Conservation (phyloP, 257 asterid genomes). For the Solanum phureja region DNA sequence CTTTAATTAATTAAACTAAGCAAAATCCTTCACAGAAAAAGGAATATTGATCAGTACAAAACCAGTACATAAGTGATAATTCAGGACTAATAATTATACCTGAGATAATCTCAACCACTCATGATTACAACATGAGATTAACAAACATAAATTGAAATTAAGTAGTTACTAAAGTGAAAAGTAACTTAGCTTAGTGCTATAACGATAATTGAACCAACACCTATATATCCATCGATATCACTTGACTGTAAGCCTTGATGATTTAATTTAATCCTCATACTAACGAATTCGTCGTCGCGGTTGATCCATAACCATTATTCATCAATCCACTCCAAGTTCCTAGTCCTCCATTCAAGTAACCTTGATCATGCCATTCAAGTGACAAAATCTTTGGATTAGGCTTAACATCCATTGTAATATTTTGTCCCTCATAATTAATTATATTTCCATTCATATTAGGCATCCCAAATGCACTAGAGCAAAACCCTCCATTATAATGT, state of each 20-base stretch:
- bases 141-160: neutral
- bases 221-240: neutral
- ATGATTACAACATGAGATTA: neutral
- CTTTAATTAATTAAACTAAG: constrained; percentile 3
- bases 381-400: constrained; percentile 55
- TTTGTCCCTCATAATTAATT: neutral
- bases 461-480: constrained; percentile 32
- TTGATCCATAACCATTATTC: constrained; percentile 62
- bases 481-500: constrained; percentile 13
- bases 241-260: neutral
- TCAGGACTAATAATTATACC: neutral
- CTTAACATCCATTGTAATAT: constrained; percentile 23
- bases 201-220: neutral
- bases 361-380: constrained; percentile 71
- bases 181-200: neutral
- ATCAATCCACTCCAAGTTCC: constrained; percentile 87
- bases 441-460: neutral
- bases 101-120: neutral
- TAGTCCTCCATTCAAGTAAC: constrained; percentile 38
- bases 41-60: neutral
- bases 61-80: neutral
- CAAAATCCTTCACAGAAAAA: neutral
- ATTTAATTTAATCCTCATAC: constrained; percentile 7
- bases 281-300: constrained; percentile 27
- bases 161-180: neutral